Evolutionary conservation across 192 early-diverging fungal genomes (phyloP), one percentile per base, ranked within the genome.

Genomic region (Coemansia sp.): DNA sequence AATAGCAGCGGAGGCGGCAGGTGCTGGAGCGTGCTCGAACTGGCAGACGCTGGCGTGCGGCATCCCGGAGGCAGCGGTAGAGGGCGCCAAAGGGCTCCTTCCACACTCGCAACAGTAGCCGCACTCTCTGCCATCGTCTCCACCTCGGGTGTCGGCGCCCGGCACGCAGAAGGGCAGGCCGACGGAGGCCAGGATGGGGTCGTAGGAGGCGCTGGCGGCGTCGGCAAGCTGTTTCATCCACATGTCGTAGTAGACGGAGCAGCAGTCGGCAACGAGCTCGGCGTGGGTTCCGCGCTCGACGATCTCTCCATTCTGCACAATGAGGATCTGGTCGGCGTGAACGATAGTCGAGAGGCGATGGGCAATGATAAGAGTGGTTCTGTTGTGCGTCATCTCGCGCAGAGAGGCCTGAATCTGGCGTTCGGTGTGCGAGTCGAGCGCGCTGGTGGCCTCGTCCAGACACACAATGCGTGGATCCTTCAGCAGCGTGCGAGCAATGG

Each of bases 401-500:
- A 98, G 77, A 2, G 93, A 91, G 4, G 90, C 72, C 70, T 99
- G 97, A 73, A 99, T 94, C 56, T 92, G 87, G 40, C 91, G 87
- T 74, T 99, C 97, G 5, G 97, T 98, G 39, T 87, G 72, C 0
- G 88, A 87, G 66, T 93, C 94, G 7, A 95, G 84, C 17, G 95
- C 93, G 19, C 91, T 91, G 14, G 95, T 97, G 0, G 95, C 96
- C 72, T 98, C 97, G 77, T 98, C 97, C 68, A 97, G 80, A 43
- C 96, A 87, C 58, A 96, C 85, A 42, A 95, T 94, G 22, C 81
- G 85, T 12, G 98, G 89, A 51, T 95, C 87, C 82, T 98, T 98
- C 43, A 99, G 85, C 57, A 99, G 94, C 38, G 94, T 90, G 54
- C 98, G 86, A 8, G 98, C 95, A 44, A 99, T 84, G 5, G 96